These are phyloP conservation scores for Papilionanthe hybrid DNA, from an alignment of 116 monocot genomes.

Conservation along the genomic window DNA sequence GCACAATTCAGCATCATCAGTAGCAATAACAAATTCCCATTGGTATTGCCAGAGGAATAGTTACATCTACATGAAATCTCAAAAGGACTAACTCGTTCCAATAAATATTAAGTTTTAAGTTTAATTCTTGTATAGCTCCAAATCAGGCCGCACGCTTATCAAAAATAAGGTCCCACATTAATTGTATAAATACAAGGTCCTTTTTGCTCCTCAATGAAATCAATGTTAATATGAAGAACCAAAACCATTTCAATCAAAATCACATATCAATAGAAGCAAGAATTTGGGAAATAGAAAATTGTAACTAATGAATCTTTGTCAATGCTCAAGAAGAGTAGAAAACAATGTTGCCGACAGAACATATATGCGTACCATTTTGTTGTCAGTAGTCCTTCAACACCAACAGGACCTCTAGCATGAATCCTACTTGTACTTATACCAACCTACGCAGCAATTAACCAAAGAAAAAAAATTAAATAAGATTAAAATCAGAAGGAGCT, in stretches of 20 bases:
- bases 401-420: constrained; percentile 97
- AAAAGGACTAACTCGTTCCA: too few relatives aligned
- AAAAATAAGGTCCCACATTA: neutral
- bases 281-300: neutral
- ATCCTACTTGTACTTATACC: constrained; percentile 99
- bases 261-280: neutral
- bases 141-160: neutral
- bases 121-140: neutral
- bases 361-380: constrained; percentile 59
- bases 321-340: neutral
- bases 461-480: neutral
- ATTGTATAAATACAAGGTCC: neutral
- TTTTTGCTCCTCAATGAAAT: neutral
- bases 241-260: neutral
- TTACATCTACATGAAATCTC: too few relatives aligned
- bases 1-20: too few relatives aligned
- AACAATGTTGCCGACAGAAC: neutral
- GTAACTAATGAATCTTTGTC: neutral
- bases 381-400: constrained; percentile 91
- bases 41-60: too few relatives aligned
- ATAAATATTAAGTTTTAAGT: too few relatives aligned
- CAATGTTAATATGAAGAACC: neutral
- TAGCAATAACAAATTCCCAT: too few relatives aligned
- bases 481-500: neutral
- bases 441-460: constrained; percentile 42